Conservation (phyloP, 306 rosid genomes). For the Quercus alba region DNA sequence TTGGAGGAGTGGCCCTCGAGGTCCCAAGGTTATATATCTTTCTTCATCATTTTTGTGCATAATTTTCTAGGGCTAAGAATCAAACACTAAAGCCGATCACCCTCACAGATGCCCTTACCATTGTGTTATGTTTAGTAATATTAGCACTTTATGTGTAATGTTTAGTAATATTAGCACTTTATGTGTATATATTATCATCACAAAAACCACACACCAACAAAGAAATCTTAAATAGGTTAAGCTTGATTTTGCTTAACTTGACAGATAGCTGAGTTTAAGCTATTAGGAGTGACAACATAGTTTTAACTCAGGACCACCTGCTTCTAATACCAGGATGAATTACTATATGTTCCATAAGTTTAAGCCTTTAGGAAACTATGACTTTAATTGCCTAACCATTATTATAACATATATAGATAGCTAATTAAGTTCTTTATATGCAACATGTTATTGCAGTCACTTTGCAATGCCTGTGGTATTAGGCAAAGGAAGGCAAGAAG, state of each 20-base stretch:
- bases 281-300: too few species aligned
- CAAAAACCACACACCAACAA: background rate
- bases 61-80: too few species aligned
- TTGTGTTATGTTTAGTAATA: background rate
- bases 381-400: too few species aligned
- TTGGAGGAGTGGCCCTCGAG: conserved; percentile 95
- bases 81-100: too few species aligned
- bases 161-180: background rate
- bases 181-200: background rate
- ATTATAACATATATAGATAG: too few species aligned
- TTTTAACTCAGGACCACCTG: too few species aligned
- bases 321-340: too few species aligned
- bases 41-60: too few species aligned
- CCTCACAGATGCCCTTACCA: background rate
- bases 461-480: conserved; percentile 97
- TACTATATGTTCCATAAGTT: too few species aligned
- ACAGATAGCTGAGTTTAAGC: too few species aligned
- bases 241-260: background rate
- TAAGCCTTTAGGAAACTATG: too few species aligned
- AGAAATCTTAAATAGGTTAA: background rate
- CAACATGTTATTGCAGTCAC: conserved; percentile 51
- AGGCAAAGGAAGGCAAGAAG: conserved; percentile 81
- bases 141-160: background rate
- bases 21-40: conserved; percentile 70
- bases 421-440: background rate